Conservation (phyloP, 2,329 filamentous ascomycete genomes). For the Knoxdaviesia proteae region DNA sequence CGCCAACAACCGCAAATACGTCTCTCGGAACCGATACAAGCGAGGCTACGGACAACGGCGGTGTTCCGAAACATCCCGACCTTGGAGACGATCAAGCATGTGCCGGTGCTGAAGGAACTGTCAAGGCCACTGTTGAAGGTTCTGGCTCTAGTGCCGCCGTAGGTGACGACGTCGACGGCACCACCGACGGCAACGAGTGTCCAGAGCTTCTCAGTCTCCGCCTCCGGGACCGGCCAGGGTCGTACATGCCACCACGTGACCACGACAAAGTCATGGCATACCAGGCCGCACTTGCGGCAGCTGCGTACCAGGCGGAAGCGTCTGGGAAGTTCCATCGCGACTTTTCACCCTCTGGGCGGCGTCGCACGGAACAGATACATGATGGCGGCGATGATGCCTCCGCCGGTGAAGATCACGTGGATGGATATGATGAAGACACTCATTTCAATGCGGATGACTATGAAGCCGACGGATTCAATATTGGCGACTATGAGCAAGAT, state of each 20-base stretch:
- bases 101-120: no score
- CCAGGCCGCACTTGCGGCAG: conserved; percentile 66
- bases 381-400: conserved; percentile 2
- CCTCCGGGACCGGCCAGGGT: not conserved
- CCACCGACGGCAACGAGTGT: not conserved
- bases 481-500: conserved; percentile 39
- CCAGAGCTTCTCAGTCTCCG: not conserved
- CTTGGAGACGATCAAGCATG: no score
- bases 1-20: conserved; percentile 29
- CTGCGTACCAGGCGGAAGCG: conserved; percentile 54
- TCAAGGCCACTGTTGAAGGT: conserved; percentile 5
- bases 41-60: no score
- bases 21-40: conserved; percentile 12
- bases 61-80: no score
- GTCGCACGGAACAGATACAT: no score
- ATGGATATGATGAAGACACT: conserved; percentile 3
- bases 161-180: no score
- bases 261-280: conserved; percentile 37
- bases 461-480: conserved; percentile 26
- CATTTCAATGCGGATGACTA: conserved; percentile 17
- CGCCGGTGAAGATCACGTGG: conserved; percentile 2
- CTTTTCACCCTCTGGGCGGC: conserved; percentile 16
- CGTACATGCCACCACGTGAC: conserved; percentile 2
- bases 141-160: not conserved
- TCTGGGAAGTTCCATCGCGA: conserved; percentile 55